phyloP scores from a whole-genome alignment of 2,329 filamentous ascomycete species.

The Calonectria fujianensis region DNA sequence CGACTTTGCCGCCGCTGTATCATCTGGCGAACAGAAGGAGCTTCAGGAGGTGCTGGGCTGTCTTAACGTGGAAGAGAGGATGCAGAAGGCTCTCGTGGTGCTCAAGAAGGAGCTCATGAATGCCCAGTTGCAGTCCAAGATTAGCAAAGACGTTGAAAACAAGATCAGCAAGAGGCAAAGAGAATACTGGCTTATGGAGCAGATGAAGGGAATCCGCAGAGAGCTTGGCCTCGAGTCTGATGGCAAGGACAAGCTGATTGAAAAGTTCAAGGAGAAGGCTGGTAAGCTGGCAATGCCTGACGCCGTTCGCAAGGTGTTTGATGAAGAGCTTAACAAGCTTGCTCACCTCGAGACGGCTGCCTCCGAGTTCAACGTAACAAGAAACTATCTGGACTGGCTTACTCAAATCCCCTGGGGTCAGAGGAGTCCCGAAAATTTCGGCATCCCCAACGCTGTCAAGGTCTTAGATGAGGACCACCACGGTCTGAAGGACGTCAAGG shows the following conservation, averaged over 20 bases:
- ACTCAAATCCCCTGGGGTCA: conserved; percentile 99
- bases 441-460: conserved; percentile 90
- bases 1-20: conserved; percentile 97
- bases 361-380: conserved; percentile 98
- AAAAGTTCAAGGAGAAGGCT: conserved; percentile 97
- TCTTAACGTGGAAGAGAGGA: conserved; percentile 92
- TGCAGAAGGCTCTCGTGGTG: conserved; percentile 93
- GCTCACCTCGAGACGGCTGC: conserved; percentile 95
- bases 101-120: conserved; percentile 99
- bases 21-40: conserved; percentile 93
- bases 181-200: conserved; percentile 99
- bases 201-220: conserved; percentile 98
- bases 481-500: conserved; percentile 97
- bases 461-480: conserved; percentile 98
- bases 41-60: conserved; percentile 93
- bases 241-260: conserved; percentile 97
- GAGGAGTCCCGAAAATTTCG: conserved; percentile 96
- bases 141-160: conserved; percentile 96
- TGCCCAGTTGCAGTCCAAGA: conserved; percentile 96
- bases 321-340: conserved; percentile 98
- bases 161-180: conserved; percentile 98
- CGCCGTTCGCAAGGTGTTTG: conserved; percentile 96
- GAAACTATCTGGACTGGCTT: conserved; percentile 99
- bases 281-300: conserved; percentile 97
- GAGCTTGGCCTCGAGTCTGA: conserved; percentile 98